Conservation (phyloP, 2,329 filamentous ascomycete species). For the Hymenoscyphus scutula region DNA sequence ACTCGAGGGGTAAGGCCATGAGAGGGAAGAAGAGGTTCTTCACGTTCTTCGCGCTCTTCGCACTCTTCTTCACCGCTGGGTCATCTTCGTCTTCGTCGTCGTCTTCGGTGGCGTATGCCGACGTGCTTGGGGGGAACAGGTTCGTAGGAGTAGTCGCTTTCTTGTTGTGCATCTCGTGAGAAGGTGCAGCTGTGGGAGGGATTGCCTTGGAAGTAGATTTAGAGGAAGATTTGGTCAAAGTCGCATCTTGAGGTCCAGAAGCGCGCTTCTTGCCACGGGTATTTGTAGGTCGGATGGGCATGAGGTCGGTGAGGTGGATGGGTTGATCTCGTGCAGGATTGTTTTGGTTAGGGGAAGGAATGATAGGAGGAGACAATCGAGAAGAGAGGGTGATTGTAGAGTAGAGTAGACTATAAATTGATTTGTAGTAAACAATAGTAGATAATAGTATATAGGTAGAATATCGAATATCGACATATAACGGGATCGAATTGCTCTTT, state of each 20-base stretch:
- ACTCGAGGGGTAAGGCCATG: constrained; percentile 64
- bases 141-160: constrained; percentile 19
- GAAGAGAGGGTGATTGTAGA: background rate
- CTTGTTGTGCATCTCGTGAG: background rate
- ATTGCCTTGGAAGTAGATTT: no score
- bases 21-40: constrained; percentile 69
- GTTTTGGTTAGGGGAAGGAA: background rate
- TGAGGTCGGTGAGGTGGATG: background rate
- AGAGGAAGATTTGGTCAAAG: background rate
- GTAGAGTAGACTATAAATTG: background rate
- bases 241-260: background rate
- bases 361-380: background rate
- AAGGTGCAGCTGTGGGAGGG: background rate
- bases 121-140: constrained; percentile 29
- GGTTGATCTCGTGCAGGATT: background rate
- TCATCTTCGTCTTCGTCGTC: constrained; percentile 21
- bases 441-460: no score
- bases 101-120: constrained; percentile 28
- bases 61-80: background rate
- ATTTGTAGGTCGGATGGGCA: background rate
- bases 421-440: no score
- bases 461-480: constrained; percentile 35
- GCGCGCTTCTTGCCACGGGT: constrained; percentile 11
- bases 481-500: constrained; percentile 35
- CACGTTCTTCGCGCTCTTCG: no score